These are phyloP conservation scores for Saccharomycopsis sp. DNA, from an alignment of 805 yeast genomes.

Conservation along the genomic window DNA sequence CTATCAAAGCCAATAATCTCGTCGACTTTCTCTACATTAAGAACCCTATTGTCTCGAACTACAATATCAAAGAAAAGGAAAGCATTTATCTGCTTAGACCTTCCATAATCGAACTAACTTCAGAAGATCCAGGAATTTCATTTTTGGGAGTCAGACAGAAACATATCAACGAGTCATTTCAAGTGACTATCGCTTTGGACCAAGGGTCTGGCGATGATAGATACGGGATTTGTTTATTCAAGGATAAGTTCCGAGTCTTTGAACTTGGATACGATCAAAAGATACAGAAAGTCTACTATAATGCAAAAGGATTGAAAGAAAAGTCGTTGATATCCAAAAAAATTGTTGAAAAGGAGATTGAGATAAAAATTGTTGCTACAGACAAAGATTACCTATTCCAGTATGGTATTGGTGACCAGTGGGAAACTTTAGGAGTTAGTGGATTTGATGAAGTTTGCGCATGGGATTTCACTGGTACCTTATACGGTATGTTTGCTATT, in stretches of 20 bases:
- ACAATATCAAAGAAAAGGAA: background rate
- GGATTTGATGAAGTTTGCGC: slow-evolving; percentile 11
- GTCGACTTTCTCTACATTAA: slow-evolving; percentile 11
- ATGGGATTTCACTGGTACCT: slow-evolving; percentile 19
- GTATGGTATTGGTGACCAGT: slow-evolving; percentile 2
- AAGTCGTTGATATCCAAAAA: background rate
- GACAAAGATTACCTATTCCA: slow-evolving; percentile 1
- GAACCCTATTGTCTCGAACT: slow-evolving; percentile 8
- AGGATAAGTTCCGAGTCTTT: slow-evolving; percentile 10
- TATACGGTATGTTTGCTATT: slow-evolving; percentile 10
- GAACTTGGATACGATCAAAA: slow-evolving; percentile 7
- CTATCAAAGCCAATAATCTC: background rate
- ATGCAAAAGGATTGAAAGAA: background rate
- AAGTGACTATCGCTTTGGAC: background rate
- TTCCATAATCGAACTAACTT: background rate
- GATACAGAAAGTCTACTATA: background rate
- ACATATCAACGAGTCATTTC: background rate
- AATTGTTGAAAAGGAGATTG: background rate
- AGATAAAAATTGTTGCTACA: slow-evolving; percentile 6
- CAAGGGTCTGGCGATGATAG: background rate
- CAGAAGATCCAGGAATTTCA: slow-evolving; percentile 9
- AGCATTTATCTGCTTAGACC: slow-evolving; percentile 5
- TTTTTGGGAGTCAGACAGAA: slow-evolving; percentile 13
- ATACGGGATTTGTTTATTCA: slow-evolving; percentile 13
- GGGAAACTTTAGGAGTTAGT: slow-evolving; percentile 7